Percentiles rank a stretch among this genome's conserved stretches.
Evolutionary conservation across 805 yeast species (phyloP).

Genomic region (Pichia nanzhaoensis): DNA sequence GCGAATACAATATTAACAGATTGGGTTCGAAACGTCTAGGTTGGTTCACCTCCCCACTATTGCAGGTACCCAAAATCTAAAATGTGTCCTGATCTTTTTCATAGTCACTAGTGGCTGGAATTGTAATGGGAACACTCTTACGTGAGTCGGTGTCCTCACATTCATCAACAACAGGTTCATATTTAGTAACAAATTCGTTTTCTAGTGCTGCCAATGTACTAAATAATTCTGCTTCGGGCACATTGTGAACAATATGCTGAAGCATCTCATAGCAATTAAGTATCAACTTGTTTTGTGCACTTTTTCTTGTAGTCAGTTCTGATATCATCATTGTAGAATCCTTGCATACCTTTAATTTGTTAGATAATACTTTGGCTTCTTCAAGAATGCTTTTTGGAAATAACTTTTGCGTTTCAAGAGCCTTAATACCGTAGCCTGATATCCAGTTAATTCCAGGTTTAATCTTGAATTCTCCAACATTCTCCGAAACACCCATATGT

Average conservation of each 20-base stretch:
- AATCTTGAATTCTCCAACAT: slow-evolving; percentile 25
- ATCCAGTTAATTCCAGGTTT: slow-evolving; percentile 19
- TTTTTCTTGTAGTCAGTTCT: not conserved
- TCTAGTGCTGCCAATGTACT: not conserved
- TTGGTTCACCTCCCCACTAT: no score
- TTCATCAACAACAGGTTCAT: slow-evolving; percentile 1
- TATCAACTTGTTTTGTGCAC: slow-evolving; percentile 1
- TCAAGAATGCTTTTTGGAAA: slow-evolving; percentile 23
- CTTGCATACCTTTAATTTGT: slow-evolving; percentile 7
- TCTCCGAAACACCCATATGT: slow-evolving; percentile 29
- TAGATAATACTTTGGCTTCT: slow-evolving; percentile 26
- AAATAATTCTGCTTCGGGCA: not conserved
- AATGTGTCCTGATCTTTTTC: no score
- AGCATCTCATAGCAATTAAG: slow-evolving; percentile 4
- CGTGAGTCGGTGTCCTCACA: no score
- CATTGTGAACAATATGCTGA: slow-evolving; percentile 2
- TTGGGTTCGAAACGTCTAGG: no score
- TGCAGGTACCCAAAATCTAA: no score
- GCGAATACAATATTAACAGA: no score
- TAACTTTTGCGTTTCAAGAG: slow-evolving; percentile 24
- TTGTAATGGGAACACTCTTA: no score
- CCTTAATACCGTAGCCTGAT: slow-evolving; percentile 27
- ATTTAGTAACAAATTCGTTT: slow-evolving; percentile 1
- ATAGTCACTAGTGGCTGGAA: no score
- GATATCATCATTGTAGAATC: not conserved